These are phyloP conservation scores for Penicillium sp. DNA, from an alignment of 2,329 filamentous ascomycete species.

Conservation along the genomic window DNA sequence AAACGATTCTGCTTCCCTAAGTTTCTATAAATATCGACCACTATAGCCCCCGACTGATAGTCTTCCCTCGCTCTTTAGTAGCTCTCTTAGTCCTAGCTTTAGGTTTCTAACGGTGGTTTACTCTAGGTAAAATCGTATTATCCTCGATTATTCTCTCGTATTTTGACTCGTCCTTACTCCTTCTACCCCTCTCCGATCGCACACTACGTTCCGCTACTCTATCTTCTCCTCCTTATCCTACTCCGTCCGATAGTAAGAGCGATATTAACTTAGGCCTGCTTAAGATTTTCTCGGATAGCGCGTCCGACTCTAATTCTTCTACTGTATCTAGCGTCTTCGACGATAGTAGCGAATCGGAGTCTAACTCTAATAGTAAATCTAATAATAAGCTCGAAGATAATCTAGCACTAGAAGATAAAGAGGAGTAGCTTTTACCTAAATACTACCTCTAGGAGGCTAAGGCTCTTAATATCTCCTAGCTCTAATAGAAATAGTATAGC, in stretches of 20 bases:
- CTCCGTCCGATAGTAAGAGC: slow-evolving; percentile 28
- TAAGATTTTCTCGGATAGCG: slow-evolving; percentile 28
- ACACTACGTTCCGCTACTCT: slow-evolving; percentile 15
- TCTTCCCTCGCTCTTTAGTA: slow-evolving; percentile 20
- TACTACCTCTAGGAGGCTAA: slow-evolving; percentile 35
- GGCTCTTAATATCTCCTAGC: slow-evolving; percentile 34
- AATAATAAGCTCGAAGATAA: slow-evolving; percentile 27
- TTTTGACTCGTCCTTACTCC: slow-evolving; percentile 14
- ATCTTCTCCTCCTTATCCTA: slow-evolving; percentile 7
- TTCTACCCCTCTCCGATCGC: slow-evolving; percentile 9
- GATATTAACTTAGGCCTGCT: slow-evolving; percentile 25
- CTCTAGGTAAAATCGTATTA: slow-evolving; percentile 18
- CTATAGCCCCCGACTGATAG: slow-evolving; percentile 19
- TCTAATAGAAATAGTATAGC: slow-evolving; percentile 38
- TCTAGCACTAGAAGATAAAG: slow-evolving; percentile 15
- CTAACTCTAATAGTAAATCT: slow-evolving; percentile 16
- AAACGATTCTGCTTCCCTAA: slow-evolving; percentile 22
- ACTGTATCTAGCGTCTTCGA: slow-evolving; percentile 10
- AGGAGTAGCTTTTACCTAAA: slow-evolving; percentile 26
- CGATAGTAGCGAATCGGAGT: slow-evolving; percentile 24
- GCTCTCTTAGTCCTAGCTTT: slow-evolving; percentile 13
- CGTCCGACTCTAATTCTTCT: slow-evolving; percentile 21
- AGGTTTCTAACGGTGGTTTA: slow-evolving; percentile 17
- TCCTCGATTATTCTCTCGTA: slow-evolving; percentile 8
- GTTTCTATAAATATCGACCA: slow-evolving; percentile 28